Evolutionary conservation across 2,329 filamentous ascomycete genomes (phyloP), one percentile per base, ranked within the genome.

Genomic region (Neonectria ditissima): DNA sequence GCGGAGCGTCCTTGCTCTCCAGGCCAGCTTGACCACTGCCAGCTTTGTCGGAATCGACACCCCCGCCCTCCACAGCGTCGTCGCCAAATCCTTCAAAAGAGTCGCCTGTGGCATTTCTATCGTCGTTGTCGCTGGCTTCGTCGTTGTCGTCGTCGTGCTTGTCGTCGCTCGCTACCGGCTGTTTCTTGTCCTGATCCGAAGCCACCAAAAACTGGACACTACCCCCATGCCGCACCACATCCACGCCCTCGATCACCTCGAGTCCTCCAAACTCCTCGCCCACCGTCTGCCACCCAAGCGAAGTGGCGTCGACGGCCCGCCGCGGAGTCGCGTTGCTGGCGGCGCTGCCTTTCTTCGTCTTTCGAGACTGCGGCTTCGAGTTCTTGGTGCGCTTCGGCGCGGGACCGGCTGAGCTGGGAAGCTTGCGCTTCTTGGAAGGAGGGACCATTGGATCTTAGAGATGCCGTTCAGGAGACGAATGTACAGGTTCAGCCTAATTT

Each of bases 191-290:
- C 52, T 63, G 55, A 24, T 74, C 52, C 45, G 73, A 69, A 24
- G 68, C 69, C 39, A 81, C 75, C 70, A 90, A 80, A 78, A 91
- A 90, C 72, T 86, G 82, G 28, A 90, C 78, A 6, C 81, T 84
- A 55, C 84, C 80, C 8, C 88, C 89, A 30, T 90, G 84, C 65
- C 86, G 87, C 44, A 97, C 82, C n/a, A 99, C 85, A 30, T 97
- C 92, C 1, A 99, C 92, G 55, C 92, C 93, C 16, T 97, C 92
- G 50, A 98, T 91, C 73, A 98, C 94, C 74, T 99, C 94, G 2
- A 99, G 81, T 0, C 92, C 94, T 72, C 91, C 97, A 77, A 99
- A 97, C 0, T 96, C 96, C 68, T 97, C 94, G n/a, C 92, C 92
- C 80, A 97, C 93, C 48, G 95, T 89, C 70, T 86, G 82, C 88